Evolutionary conservation across 2,329 filamentous ascomycete genomes (phyloP), one percentile per base, ranked within the genome.

Genomic region (Alternaria atra): DNA sequence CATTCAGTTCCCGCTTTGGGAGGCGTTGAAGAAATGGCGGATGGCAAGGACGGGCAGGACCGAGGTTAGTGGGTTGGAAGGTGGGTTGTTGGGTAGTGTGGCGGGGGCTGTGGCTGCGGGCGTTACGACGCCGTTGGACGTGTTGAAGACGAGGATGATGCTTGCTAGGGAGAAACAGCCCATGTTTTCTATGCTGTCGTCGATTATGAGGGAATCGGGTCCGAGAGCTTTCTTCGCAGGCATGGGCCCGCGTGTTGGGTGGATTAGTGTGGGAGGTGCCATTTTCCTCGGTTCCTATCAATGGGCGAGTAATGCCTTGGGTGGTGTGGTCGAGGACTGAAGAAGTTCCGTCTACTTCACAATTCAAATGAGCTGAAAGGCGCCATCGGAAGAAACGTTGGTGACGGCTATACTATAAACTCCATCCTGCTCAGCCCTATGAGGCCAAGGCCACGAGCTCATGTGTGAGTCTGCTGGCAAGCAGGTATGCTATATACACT

Each of bases 121-220:
- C 0, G 77, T 94, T 60, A 99, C 95, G 25, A 99, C 95, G 53
- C 95, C 95, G 39, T 81, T 99, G 64, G 95, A 99, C 80, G 95
- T 99, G 64, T 84, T 99, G 68, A 99, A 99, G 87, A 99, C 95
- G 66, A 85, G 95, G 66, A 90, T 98, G 80, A 99, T 99, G 95
- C 83, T 99, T 69, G 90, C 91, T 13, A 86, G 88, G 72, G 87
- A 90, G 82, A 87, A 83, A 69, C 87, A 86, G 76, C 86, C 84
- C 12, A 85, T 88, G 65, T 77, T 81, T 34, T 77, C 79, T 5
- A 84, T 97, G 62, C 82, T 94, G 64, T 82, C 81, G 53, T 81
- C 84, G 20, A 91, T 97, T 59, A 81, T 89, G 73, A 81, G 80
- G 50, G 85, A 89, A 56, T 86, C 88, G 63, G 91, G 91, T 1